These are phyloP conservation scores for Dioscorea cayenensis DNA, from an alignment of 116 monocot genomes.

Conservation along the genomic window DNA sequence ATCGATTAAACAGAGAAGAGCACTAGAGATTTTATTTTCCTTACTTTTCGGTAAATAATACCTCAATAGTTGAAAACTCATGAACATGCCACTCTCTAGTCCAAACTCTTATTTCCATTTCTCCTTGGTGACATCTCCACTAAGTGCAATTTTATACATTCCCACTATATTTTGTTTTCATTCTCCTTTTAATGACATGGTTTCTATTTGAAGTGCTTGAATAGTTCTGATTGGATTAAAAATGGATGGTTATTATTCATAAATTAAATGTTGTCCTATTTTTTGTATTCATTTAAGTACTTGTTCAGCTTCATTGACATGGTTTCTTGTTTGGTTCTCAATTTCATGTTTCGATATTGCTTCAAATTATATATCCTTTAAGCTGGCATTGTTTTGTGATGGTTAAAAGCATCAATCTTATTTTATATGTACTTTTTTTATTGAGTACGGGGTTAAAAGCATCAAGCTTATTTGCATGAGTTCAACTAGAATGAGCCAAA, in stretches of 20 bases:
- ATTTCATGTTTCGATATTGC: background rate
- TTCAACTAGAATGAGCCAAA: no score
- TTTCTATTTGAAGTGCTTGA: background rate
- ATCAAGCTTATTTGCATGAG: no score
- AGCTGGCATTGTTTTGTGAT: no score
- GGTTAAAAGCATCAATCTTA: no score
- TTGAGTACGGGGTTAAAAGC: no score
- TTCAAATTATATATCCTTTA: background rate
- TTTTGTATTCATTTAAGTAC: background rate
- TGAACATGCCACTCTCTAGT: background rate
- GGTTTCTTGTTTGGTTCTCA: background rate
- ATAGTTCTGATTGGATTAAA: background rate
- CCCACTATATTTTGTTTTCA: conserved; percentile 4
- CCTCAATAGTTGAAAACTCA: conserved; percentile 16
- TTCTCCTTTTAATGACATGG: background rate
- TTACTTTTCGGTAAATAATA: background rate
- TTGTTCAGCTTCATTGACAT: background rate
- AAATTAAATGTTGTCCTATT: no score
- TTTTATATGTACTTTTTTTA: no score
- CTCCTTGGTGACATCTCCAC: conserved; percentile 23
- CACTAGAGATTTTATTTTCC: background rate
- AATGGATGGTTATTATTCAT: background rate
- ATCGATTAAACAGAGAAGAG: background rate
- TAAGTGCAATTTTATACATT: conserved; percentile 3
- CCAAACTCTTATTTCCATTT: background rate